Conservation (phyloP, 1,284 basidiomycete species). For the Marasmius tenuissimus region DNA sequence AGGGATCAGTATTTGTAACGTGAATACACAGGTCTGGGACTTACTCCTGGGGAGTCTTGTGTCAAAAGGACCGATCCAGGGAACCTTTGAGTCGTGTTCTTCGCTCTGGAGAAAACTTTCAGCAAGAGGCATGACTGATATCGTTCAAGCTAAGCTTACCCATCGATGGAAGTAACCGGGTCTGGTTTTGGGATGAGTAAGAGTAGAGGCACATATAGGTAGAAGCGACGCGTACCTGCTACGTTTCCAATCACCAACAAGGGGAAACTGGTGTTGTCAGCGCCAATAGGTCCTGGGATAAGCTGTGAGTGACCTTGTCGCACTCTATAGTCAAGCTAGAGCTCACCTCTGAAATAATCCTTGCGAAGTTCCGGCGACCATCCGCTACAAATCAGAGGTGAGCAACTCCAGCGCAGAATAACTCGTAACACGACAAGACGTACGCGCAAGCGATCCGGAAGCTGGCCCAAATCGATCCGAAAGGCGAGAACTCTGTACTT, state of each 20-base stretch:
- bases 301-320: not conserved
- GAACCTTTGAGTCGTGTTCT: constrained; percentile 7
- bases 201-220: not conserved
- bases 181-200: not conserved
- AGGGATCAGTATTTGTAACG: not conserved
- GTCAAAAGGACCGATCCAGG: constrained; percentile 14
- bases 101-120: not conserved
- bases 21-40: not conserved
- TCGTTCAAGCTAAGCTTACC: not conserved
- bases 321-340: not conserved
- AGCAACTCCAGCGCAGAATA: too few relatives aligned
- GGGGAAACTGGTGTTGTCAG: constrained; percentile 12
- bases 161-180: constrained; percentile 7
- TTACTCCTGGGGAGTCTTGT: constrained; percentile 14
- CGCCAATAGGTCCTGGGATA: constrained; percentile 10
- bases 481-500: constrained; percentile 1
- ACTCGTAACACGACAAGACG: not conserved
- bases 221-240: constrained; percentile 4
- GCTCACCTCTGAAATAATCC: constrained; percentile 12
- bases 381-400: too few relatives aligned
- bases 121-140: not conserved
- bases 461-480: constrained; percentile 12
- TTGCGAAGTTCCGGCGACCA: constrained; percentile 15
- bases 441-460: constrained; percentile 11
- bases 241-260: constrained; percentile 13